Evolutionary conservation across 78 protist species (phyloP), one percentile per base, ranked within the genome.

Genomic region (Dictyostelium discoideum): DNA sequence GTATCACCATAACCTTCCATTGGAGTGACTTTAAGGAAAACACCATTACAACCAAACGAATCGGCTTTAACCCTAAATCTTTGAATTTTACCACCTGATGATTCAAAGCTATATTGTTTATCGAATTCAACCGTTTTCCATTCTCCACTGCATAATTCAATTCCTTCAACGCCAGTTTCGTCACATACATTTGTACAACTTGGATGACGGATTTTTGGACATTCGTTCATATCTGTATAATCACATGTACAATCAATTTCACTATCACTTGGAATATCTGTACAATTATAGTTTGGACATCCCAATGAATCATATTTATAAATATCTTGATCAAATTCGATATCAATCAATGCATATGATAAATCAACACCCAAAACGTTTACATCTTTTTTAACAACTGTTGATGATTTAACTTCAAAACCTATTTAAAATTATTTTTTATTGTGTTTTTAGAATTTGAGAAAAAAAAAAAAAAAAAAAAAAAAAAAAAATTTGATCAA

Each of bases 271-370:
- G 81, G 48, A 4, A 37, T 29, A 14, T 24, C 50, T 5, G 48
- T 13, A 67, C 94, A 89, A 37, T 84, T 89, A 73, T 20, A 67
- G 39, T 90, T 69, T 18, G 95, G 78, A 50, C 95, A 90, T 9
- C 22, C 37, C 16, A 90, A 50, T 2, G 83, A 32, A 29, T 72
- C 40, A 10, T 18, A 22, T 24, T 20, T 48, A 46, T 82, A 90
- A 20, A 90, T 37, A 10, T 80, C 89, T 48, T 37, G 48, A 39
- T 90, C 95, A 73, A 90, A 90, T 20, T 32, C 44, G 1, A 90
- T 7, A 46, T 90, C 95, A 39, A 90, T 82, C 22, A 90, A 67
- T 48, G 88, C 95, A 83, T 69, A 90, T 29, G 57, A n/a, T 77
- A 90, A 67, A 14, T 90, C 95, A 13, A 50, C 48, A n/a, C 95